Evolutionary conservation across 192 early-diverging fungal genomes (phyloP).

Genomic region (Radiomyces spectabilis): DNA sequence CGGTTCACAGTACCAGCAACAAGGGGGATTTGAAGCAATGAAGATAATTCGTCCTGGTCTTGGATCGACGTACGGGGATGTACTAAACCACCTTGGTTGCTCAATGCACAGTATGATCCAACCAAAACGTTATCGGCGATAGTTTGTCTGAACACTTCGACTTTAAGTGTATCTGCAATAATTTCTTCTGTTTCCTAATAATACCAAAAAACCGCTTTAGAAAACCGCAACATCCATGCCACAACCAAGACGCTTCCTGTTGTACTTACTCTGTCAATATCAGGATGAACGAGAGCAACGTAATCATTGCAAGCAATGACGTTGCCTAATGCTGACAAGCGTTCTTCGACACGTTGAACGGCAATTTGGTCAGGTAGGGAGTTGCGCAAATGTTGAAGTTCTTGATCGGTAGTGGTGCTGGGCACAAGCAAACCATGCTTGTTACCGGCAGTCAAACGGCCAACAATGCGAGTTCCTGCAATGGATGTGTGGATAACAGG

Average conservation of each 20-base stretch:
- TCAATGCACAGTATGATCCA: conserved; percentile 90
- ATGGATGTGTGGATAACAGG: conserved; percentile 96
- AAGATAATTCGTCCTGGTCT: conserved; percentile 97
- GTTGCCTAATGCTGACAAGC: conserved; percentile 95
- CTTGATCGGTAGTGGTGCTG: conserved; percentile 93
- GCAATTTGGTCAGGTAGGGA: conserved; percentile 87
- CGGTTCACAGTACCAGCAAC: conserved; percentile 99
- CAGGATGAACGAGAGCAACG: conserved; percentile 96
- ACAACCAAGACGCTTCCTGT: background rate
- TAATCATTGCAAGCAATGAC: conserved; percentile 99
- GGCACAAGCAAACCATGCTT: conserved; percentile 92
- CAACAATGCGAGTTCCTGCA: conserved; percentile 94
- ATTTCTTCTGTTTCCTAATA: conserved; percentile 92
- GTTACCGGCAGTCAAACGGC: conserved; percentile 91
- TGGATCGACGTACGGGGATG: conserved; percentile 93
- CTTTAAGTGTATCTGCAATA: conserved; percentile 94
- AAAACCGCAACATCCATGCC: background rate
- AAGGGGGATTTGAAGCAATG: conserved; percentile 92
- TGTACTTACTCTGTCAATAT: conserved; percentile 68
- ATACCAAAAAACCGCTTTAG: background rate
- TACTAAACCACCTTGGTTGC: conserved; percentile 96
- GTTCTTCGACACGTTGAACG: conserved; percentile 97
- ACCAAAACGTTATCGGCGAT: conserved; percentile 96
- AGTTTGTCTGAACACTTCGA: conserved; percentile 98
- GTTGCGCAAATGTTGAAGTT: conserved; percentile 95